Evolutionary conservation across 352 stramenopile genomes (phyloP).

Genomic region (Hyaloperonospora arabidopsidis): DNA sequence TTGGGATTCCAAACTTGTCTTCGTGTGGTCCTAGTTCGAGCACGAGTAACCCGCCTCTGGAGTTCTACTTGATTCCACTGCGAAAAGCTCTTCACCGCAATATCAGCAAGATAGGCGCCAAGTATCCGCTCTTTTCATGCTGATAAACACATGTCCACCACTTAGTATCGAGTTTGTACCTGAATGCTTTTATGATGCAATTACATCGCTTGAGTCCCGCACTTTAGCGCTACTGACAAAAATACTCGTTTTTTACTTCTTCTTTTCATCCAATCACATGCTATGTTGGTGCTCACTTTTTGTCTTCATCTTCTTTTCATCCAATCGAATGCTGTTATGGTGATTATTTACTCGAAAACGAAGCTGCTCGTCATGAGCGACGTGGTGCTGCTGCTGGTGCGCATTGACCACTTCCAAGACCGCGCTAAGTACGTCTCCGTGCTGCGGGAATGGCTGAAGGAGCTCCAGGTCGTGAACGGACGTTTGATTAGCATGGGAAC

Average conservation of each 20-base stretch:
- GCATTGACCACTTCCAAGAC: conserved; percentile 65
- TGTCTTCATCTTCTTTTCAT: too few relatives aligned
- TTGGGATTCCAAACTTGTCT: conserved; percentile 19
- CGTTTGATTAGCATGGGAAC: conserved; percentile 54
- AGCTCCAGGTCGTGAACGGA: conserved; percentile 39
- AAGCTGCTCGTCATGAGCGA: background rate
- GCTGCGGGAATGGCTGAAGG: conserved; percentile 48
- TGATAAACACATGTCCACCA: conserved; percentile 14
- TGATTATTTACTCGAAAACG: conserved; percentile 4
- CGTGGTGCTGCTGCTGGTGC: conserved; percentile 55
- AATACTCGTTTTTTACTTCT: too few relatives aligned
- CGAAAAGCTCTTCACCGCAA: conserved; percentile 72
- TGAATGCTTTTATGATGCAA: background rate
- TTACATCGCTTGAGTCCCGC: too few relatives aligned
- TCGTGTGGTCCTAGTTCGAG: conserved; percentile 10
- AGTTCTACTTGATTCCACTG: conserved; percentile 73
- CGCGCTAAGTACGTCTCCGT: conserved; percentile 48
- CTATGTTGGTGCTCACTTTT: background rate
- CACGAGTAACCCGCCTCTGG: conserved; percentile 39
- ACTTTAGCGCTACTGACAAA: too few relatives aligned
- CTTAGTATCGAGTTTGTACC: background rate
- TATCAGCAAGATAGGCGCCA: conserved; percentile 59
- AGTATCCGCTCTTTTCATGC: conserved; percentile 71
- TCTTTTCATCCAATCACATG: background rate
- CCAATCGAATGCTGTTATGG: conserved; percentile 6